Evolutionary conservation across 2,329 filamentous ascomycete genomes (phyloP).

Genomic region (Cladosporium sp.): DNA sequence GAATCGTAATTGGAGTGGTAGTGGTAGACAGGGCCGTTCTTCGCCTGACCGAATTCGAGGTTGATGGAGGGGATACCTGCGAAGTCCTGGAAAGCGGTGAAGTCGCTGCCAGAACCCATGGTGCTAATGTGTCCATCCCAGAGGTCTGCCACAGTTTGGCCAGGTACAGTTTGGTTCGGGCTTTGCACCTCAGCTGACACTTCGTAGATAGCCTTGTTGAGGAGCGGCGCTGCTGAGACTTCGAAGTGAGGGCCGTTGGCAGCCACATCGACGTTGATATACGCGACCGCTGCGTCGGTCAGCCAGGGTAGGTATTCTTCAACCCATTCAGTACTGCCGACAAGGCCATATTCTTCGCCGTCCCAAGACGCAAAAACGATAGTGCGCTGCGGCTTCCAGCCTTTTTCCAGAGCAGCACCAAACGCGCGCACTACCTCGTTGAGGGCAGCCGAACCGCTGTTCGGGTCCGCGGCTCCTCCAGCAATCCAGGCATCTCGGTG

Average conservation of each 20-base stretch:
- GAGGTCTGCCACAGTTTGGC: constrained; percentile 66
- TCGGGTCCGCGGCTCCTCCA: constrained; percentile 80
- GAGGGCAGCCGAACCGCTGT: constrained; percentile 75
- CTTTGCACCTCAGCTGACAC: constrained; percentile 61
- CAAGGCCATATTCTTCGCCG: constrained; percentile 75
- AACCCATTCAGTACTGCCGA: constrained; percentile 91
- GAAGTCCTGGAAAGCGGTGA: constrained; percentile 55
- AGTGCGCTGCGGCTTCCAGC: constrained; percentile 84
- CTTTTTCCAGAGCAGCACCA: constrained; percentile 66
- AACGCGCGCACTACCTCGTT: constrained; percentile 78
- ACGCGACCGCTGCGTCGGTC: constrained; percentile 69
- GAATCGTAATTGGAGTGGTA: constrained; percentile 86
- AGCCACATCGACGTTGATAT: constrained; percentile 82
- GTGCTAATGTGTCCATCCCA: constrained; percentile 59
- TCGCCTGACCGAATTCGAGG: constrained; percentile 43
- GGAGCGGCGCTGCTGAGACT: constrained; percentile 69
- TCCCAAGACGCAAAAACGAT: constrained; percentile 79
- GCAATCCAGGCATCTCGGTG: constrained; percentile 89
- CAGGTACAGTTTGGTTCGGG: constrained; percentile 70
- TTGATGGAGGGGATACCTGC: constrained; percentile 52
- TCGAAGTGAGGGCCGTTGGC: constrained; percentile 64
- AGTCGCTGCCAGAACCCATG: constrained; percentile 54
- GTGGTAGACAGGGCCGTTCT: constrained; percentile 59
- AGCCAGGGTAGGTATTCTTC: constrained; percentile 88
- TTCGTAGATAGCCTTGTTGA: constrained; percentile 71